Percentiles rank a stretch among this genome's conserved stretches.
These are phyloP conservation scores for Aphanomyces invadans DNA, from an alignment of 352 stramenopile genomes.

Conservation along the genomic window DNA sequence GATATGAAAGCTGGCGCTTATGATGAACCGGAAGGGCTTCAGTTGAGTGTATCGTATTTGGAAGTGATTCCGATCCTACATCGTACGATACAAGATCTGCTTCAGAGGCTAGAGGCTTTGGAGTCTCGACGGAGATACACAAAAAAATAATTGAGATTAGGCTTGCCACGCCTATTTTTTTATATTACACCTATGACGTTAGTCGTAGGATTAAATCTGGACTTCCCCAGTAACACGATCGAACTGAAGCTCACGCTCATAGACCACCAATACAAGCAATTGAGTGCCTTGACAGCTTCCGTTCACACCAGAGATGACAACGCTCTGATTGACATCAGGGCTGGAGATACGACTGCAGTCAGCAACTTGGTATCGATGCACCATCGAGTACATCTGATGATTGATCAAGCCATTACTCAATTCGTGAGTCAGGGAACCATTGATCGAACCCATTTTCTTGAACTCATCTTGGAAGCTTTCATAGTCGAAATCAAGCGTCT, in stretches of 20 bases:
- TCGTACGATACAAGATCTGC: background rate
- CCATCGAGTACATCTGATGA: slow-evolving; percentile 23
- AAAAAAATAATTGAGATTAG: background rate
- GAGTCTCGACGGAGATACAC: background rate
- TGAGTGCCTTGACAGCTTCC: slow-evolving; percentile 18
- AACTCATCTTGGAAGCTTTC: slow-evolving; percentile 26
- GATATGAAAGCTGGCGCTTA: background rate
- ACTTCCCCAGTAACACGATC: slow-evolving; percentile 22
- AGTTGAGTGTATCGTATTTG: background rate
- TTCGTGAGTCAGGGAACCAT: slow-evolving; percentile 26
- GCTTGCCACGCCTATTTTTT: too few relatives aligned
- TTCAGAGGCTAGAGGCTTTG: background rate
- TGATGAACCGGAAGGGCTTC: background rate
- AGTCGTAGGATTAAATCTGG: too few relatives aligned
- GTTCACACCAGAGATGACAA: slow-evolving; percentile 3
- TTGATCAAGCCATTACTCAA: slow-evolving; percentile 29
- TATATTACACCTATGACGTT: too few relatives aligned
- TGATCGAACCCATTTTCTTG: slow-evolving; percentile 26
- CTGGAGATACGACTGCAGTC: slow-evolving; percentile 24
- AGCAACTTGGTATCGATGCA: slow-evolving; percentile 25
- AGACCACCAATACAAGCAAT: background rate
- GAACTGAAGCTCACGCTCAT: slow-evolving; percentile 13
- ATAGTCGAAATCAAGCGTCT: slow-evolving; percentile 28
- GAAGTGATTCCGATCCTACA: background rate
- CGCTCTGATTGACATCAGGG: background rate